Evolutionary conservation across 2,329 filamentous ascomycete species (phyloP).

Genomic region (Neurospora sp.): DNA sequence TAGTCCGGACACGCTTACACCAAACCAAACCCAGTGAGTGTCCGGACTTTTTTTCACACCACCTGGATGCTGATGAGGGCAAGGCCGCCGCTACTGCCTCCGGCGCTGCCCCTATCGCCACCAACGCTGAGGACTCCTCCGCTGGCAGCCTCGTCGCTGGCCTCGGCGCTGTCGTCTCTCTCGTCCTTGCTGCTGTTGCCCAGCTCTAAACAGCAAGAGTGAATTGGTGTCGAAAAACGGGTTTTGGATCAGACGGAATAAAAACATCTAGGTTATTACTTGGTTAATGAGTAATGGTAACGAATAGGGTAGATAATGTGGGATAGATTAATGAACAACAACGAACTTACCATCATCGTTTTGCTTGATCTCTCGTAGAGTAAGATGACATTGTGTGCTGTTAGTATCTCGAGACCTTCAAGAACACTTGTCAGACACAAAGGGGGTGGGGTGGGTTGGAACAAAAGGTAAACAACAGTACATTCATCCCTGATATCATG

Average conservation of each 20-base stretch:
- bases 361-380: not conserved
- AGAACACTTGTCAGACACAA: not conserved
- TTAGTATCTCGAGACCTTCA: not conserved
- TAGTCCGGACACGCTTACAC: too few relatives aligned
- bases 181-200: constrained; percentile 3
- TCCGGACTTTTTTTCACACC: too few relatives aligned
- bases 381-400: not conserved
- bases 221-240: not conserved
- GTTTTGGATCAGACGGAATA: not conserved
- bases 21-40: too few relatives aligned
- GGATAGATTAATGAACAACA: not conserved
- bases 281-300: constrained; percentile 7
- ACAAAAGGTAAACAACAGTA: not conserved
- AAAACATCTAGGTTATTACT: not conserved
- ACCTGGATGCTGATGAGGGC: too few relatives aligned
- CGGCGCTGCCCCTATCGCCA: constrained; percentile 27
- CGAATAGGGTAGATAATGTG: not conserved
- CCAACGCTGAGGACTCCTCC: not conserved
- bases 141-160: constrained; percentile 4
- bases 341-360: not conserved
- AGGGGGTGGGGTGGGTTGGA: not conserved
- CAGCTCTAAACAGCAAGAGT: not conserved
- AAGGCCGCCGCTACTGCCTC: constrained; percentile 3
- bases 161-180: constrained; percentile 12
- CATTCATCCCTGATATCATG: not conserved